Conservation (phyloP, 1,139 yeast species). For the Geotrichum siamense region DNA sequence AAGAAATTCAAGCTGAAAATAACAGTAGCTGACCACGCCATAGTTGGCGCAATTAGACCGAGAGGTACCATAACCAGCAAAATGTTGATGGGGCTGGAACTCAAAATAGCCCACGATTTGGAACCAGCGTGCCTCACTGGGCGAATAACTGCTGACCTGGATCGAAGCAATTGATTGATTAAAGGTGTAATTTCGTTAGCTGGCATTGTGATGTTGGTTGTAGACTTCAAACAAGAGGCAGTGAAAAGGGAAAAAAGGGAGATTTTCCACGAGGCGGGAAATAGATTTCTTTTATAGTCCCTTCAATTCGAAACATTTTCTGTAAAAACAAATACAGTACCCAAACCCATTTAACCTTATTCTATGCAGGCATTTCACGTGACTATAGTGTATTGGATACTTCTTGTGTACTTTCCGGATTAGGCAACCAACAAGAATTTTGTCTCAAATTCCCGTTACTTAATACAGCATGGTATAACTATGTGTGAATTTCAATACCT, state of each 20-base stretch:
- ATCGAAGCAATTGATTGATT: neutral
- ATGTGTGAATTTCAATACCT: no score
- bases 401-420: no score
- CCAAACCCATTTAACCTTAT: no score
- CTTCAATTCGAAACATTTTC: neutral
- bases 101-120: constrained; percentile 6
- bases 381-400: no score
- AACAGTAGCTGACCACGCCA: constrained; percentile 50
- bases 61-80: constrained; percentile 76
- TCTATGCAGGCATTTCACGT: no score
- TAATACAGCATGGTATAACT: no score
- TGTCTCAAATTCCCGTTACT: no score
- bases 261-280: no score
- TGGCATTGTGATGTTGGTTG: neutral
- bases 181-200: constrained; percentile 7
- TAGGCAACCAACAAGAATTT: no score
- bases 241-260: neutral
- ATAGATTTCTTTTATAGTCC: neutral
- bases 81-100: constrained; percentile 54
- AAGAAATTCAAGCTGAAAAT: constrained; percentile 72
- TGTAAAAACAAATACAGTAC: neutral
- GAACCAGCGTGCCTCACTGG: constrained; percentile 6
- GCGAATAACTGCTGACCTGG: constrained; percentile 7
- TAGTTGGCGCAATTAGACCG: constrained; percentile 66
- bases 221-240: neutral